Conservation (phyloP, 2,329 filamentous ascomycete species). For the Mycogone perniciosa region DNA sequence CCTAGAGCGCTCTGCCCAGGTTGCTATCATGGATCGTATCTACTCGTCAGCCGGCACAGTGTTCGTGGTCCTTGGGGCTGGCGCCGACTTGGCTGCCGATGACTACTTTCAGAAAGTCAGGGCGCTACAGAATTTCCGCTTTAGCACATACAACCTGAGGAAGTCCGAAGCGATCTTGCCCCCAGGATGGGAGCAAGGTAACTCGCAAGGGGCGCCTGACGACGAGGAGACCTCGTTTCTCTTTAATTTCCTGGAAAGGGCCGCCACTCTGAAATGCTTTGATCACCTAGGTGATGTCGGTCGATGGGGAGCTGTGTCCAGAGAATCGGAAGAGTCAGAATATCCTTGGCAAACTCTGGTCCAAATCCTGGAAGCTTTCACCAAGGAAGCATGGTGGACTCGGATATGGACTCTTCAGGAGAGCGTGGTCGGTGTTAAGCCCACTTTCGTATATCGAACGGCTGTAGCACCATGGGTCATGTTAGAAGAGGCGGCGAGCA, state of each 20-base stretch:
- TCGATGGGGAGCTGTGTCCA: not conserved
- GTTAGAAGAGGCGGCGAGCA: not conserved
- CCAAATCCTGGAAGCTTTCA: not conserved
- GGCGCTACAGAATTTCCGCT: not conserved
- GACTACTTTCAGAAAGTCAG: not conserved
- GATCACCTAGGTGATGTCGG: not conserved
- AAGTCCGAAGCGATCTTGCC: not conserved
- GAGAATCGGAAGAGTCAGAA: not conserved
- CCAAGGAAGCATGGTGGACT: not conserved
- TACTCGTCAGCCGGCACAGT: constrained; percentile 5
- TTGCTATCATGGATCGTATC: constrained; percentile 9
- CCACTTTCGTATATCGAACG: not conserved
- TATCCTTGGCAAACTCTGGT: not conserved
- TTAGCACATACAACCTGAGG: not conserved
- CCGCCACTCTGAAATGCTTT: not conserved
- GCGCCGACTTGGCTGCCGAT: not conserved
- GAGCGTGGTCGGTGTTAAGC: not conserved
- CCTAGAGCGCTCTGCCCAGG: constrained; percentile 3
- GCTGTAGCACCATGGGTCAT: not conserved
- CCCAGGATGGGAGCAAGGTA: not conserved
- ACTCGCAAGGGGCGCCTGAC: not conserved
- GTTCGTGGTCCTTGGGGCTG: constrained; percentile 2
- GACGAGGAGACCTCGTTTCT: not conserved
- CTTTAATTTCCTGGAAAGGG: too few relatives aligned
- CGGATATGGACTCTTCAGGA: constrained; percentile 1